Evolutionary conservation across 495 filamentous ascomycete species (phyloP).

Genomic region (Talaromyces nanjingensis): DNA sequence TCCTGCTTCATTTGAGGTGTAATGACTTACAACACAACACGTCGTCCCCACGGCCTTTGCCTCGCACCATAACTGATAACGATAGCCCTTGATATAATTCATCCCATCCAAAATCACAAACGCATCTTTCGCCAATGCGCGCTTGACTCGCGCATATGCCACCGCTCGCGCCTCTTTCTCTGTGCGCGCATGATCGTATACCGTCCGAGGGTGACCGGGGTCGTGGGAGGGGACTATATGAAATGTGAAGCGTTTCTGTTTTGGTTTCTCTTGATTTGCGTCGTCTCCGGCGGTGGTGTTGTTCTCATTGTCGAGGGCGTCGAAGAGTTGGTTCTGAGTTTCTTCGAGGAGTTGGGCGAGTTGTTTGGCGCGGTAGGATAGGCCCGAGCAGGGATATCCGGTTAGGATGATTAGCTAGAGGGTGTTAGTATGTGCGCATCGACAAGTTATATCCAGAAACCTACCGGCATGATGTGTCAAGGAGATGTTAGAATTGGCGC

Average conservation of each 20-base stretch:
- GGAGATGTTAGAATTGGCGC: background rate
- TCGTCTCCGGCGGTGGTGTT: constrained; percentile 12
- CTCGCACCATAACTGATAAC: constrained; percentile 94
- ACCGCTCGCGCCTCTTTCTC: constrained; percentile 93
- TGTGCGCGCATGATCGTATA: constrained; percentile 52
- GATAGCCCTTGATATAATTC: constrained; percentile 97
- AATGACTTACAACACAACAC: constrained; percentile 61
- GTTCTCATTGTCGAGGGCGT: constrained; percentile 8
- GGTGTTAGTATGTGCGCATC: background rate
- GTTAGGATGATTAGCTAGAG: constrained; percentile 83
- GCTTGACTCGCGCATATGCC: constrained; percentile 78
- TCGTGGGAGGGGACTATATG: constrained; percentile 53
- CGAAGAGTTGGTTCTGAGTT: constrained; percentile 49
- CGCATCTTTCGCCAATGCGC: constrained; percentile 66
- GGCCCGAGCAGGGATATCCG: constrained; percentile 88
- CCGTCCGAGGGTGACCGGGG: constrained; percentile 34
- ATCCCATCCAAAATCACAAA: constrained; percentile 85
- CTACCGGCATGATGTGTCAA: constrained; percentile 4
- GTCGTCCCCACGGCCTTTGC: constrained; percentile 79
- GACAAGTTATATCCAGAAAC: background rate
- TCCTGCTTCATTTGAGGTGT: background rate
- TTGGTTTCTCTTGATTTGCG: constrained; percentile 39
- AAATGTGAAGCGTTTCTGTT: constrained; percentile 36
- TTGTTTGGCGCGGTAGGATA: constrained; percentile 79
- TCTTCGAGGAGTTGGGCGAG: constrained; percentile 48